Evolutionary conservation across 2,329 filamentous ascomycete species (phyloP).

Genomic region (Talaromyces albobiverticillius): DNA sequence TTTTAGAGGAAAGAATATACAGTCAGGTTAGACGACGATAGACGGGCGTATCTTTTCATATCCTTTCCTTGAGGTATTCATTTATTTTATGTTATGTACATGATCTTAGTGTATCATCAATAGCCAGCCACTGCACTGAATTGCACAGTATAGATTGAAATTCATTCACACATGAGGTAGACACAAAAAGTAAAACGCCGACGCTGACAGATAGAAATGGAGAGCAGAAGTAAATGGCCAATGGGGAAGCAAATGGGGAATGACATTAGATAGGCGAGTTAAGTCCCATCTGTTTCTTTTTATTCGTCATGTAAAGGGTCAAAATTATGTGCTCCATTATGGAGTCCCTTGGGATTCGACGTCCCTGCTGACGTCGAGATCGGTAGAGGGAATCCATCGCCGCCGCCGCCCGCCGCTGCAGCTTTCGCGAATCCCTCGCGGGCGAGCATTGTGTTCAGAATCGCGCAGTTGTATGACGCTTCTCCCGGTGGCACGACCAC

Average conservation of each 20-base stretch:
- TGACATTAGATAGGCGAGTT: no score
- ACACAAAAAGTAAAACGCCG: not conserved
- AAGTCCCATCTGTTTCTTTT: not conserved
- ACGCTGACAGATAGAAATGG: not conserved
- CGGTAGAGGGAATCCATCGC: conserved; percentile 41
- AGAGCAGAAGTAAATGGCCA: not conserved
- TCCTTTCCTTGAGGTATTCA: no score
- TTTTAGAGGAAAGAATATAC: no score
- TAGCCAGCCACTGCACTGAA: not conserved
- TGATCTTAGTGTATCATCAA: not conserved
- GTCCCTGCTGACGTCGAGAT: conserved; percentile 10
- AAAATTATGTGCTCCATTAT: not conserved
- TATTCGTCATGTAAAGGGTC: not conserved
- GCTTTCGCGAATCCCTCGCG: conserved; percentile 73
- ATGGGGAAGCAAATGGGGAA: no score
- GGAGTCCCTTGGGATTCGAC: conserved; percentile 1
- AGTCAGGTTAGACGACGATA: no score
- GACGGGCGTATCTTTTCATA: no score
- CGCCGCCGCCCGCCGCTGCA: conserved; percentile 45
- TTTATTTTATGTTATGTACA: not conserved
- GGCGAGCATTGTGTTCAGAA: conserved; percentile 86
- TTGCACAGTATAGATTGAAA: not conserved
- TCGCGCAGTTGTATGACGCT: conserved; percentile 83
- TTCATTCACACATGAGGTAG: not conserved
- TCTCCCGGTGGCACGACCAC: conserved; percentile 89